phyloP scores from a whole-genome alignment of 2,329 filamentous ascomycete species.

The Geosmithia morbida region DNA sequence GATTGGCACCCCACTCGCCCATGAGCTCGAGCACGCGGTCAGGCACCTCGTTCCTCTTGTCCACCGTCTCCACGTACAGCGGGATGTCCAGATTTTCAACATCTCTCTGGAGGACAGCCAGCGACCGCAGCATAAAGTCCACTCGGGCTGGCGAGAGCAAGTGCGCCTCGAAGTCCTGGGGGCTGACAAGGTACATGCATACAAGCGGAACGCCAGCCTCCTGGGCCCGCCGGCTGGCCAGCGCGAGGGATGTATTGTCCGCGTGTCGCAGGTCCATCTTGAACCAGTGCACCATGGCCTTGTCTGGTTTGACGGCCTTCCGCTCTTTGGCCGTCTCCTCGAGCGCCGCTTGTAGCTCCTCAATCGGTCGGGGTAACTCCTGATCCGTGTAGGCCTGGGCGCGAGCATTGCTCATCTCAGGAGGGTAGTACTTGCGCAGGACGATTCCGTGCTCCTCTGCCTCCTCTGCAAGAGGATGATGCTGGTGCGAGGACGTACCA shows the following conservation, averaged over 20 bases:
- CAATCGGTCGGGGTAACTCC: conserved; percentile 57
- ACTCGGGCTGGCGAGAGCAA: conserved; percentile 57
- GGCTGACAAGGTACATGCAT: conserved; percentile 65
- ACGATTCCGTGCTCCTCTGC: conserved; percentile 47
- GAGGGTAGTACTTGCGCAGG: conserved; percentile 64
- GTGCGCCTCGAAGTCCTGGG: conserved; percentile 76
- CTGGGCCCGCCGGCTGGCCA: conserved; percentile 52
- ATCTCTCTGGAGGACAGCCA: conserved; percentile 50
- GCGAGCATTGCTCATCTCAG: conserved; percentile 71
- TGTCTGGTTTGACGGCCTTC: conserved; percentile 33
- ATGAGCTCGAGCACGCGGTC: conserved; percentile 49
- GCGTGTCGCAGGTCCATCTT: conserved; percentile 61
- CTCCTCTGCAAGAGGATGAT: conserved; percentile 29
- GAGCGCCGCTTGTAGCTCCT: conserved; percentile 47
- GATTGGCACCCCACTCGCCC: conserved; percentile 56
- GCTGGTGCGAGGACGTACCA: conserved; percentile 22
- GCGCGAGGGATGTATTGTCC: conserved; percentile 59
- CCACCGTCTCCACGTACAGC: conserved; percentile 58
- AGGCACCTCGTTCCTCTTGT: conserved; percentile 48
- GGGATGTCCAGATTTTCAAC: conserved; percentile 62
- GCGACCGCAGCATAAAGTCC: conserved; percentile 65
- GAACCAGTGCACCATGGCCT: conserved; percentile 78
- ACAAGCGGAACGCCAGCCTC: conserved; percentile 58
- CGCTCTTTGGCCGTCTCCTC: conserved; percentile 42
- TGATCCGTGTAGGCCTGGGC: conserved; percentile 61